Percentiles rank a stretch among this genome's conserved stretches.
These are phyloP conservation scores for Tolypocladium cylindrosporum DNA, from an alignment of 2,329 filamentous ascomycete species.

Conservation along the genomic window DNA sequence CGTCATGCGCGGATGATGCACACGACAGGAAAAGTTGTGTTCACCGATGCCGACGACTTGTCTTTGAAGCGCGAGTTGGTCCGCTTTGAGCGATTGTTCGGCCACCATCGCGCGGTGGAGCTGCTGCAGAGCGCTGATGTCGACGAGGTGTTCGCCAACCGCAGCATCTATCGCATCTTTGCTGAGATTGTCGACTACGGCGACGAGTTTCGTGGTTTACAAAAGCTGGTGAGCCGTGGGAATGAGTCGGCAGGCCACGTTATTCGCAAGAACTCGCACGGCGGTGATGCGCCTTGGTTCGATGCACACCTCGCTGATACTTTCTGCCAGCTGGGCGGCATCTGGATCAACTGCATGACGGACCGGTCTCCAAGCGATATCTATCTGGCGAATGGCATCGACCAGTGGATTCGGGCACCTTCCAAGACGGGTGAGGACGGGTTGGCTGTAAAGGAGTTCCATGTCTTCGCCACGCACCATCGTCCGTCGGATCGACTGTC, in stretches of 20 bases:
- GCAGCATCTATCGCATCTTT: constrained; percentile 26
- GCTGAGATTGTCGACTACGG: constrained; percentile 23
- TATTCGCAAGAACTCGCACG: constrained; percentile 6
- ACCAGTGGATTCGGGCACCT: constrained; percentile 21
- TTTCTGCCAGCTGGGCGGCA: constrained; percentile 25
- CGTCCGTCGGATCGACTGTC: neutral
- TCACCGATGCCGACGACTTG: neutral
- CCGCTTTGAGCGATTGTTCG: constrained; percentile 13
- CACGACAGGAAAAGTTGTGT: neutral
- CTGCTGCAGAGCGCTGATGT: constrained; percentile 15
- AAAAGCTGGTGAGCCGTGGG: constrained; percentile 15
- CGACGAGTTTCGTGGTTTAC: constrained; percentile 13
- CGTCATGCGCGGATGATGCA: neutral
- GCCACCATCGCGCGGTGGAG: constrained; percentile 16
- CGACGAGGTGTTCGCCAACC: constrained; percentile 22
- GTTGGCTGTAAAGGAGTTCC: neutral
- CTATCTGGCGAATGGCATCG: constrained; percentile 20
- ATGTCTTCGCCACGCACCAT: constrained; percentile 4
- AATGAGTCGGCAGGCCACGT: constrained; percentile 20
- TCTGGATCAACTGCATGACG: constrained; percentile 26
- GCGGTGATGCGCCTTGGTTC: constrained; percentile 11
- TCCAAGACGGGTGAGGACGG: neutral
- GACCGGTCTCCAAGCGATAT: constrained; percentile 15
- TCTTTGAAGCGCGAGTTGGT: neutral
- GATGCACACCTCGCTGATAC: constrained; percentile 17